These are phyloP conservation scores for Chaetomiaceae sp. DNA, from an alignment of 2,329 filamentous ascomycete species.

Conservation along the genomic window DNA sequence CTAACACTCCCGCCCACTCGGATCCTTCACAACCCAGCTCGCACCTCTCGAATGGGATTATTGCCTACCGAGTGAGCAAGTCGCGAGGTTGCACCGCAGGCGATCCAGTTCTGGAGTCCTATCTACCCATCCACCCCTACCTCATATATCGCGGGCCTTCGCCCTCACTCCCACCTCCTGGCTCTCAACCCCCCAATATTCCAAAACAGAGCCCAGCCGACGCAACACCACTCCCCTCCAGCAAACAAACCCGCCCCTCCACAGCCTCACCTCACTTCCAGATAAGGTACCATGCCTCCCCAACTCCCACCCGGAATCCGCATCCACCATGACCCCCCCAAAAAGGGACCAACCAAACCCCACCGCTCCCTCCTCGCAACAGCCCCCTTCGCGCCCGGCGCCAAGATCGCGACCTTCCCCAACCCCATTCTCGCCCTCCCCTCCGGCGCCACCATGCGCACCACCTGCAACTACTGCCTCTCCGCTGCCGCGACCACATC, in stretches of 20 bases:
- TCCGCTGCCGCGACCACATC: slow-evolving; percentile 15
- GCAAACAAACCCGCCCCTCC: neutral
- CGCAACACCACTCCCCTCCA: neutral
- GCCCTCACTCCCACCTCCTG: no score
- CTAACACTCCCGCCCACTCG: no score
- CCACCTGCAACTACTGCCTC: slow-evolving; percentile 50
- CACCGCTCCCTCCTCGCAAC: slow-evolving; percentile 43
- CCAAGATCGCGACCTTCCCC: slow-evolving; percentile 43
- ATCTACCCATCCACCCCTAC: no score
- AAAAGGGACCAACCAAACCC: neutral
- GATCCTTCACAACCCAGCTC: neutral
- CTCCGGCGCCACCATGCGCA: slow-evolving; percentile 37
- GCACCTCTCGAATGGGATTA: no score
- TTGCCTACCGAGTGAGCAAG: no score
- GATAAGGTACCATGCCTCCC: slow-evolving; percentile 14
- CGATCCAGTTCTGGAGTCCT: no score
- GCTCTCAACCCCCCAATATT: neutral
- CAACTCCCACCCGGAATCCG: slow-evolving; percentile 12
- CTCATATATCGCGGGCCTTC: no score
- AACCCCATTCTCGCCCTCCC: slow-evolving; percentile 46
- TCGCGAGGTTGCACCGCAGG: no score
- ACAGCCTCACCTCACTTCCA: neutral
- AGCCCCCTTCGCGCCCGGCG: slow-evolving; percentile 41
- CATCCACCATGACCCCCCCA: slow-evolving; percentile 3
- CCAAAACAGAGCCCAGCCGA: no score